phyloP scores from a whole-genome alignment of 169 alveolate genomes.

The Theileria annulata region DNA sequence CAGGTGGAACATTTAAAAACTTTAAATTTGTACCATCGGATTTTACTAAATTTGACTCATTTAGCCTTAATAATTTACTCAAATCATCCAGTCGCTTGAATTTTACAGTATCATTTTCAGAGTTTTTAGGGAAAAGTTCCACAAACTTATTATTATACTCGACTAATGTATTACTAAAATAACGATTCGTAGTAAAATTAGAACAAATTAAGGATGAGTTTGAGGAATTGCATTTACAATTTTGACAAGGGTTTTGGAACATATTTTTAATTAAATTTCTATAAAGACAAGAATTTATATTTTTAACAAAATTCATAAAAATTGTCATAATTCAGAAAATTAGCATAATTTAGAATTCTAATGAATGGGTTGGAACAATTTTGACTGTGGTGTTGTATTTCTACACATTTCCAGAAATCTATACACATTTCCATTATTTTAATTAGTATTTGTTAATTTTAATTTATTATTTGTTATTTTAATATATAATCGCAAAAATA shows the following conservation, averaged over 20 bases:
- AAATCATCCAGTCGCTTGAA: conserved; percentile 57
- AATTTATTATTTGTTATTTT: neutral
- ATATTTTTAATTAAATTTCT: neutral
- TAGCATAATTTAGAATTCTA: neutral
- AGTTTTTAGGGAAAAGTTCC: conserved; percentile 7
- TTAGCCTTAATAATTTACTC: conserved; percentile 24
- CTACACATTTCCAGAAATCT: neutral
- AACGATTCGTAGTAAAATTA: neutral
- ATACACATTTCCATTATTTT: neutral
- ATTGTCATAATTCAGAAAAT: neutral
- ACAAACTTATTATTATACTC: conserved; percentile 32
- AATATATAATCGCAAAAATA: neutral
- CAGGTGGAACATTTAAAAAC: conserved; percentile 64
- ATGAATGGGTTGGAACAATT: neutral
- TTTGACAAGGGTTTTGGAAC: conserved; percentile 32
- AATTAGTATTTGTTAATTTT: neutral
- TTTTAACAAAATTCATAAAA: neutral
- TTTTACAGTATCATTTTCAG: conserved; percentile 2
- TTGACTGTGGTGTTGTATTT: neutral
- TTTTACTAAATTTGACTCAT: conserved; percentile 12
- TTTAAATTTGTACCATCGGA: conserved; percentile 24
- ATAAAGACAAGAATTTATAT: neutral
- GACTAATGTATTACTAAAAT: conserved; percentile 13
- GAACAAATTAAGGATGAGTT: conserved; percentile 13
- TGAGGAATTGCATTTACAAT: conserved; percentile 27